Evolutionary conservation across 306 rosid genomes (phyloP).

Genomic region (Cyclanthera cordifolia): DNA sequence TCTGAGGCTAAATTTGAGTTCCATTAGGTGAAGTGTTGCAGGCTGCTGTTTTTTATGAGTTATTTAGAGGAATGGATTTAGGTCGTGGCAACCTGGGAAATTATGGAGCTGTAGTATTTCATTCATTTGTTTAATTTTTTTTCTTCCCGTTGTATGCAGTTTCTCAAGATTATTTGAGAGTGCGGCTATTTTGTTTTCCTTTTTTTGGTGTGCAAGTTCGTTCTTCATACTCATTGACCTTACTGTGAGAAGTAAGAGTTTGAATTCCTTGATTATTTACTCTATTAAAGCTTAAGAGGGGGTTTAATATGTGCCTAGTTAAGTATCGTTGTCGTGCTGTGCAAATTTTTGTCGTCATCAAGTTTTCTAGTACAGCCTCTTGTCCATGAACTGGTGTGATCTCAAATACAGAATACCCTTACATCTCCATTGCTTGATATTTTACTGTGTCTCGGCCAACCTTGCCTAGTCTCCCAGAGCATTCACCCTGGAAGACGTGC

Average conservation of each 20-base stretch:
- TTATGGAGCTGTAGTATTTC: background rate
- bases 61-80: slow-evolving; percentile 2
- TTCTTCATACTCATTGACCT: background rate
- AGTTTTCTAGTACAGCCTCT: slow-evolving; percentile 3
- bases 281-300: background rate
- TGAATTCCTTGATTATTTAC: background rate
- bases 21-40: slow-evolving; percentile 1
- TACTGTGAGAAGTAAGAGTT: background rate
- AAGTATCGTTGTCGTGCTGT: background rate
- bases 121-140: background rate
- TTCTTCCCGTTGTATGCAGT: background rate
- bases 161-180: background rate
- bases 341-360: background rate
- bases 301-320: background rate
- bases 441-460: background rate
- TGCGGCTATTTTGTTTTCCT: slow-evolving; percentile 7
- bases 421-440: slow-evolving; percentile 2
- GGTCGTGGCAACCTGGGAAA: background rate
- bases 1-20: slow-evolving; percentile 1
- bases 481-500: slow-evolving; percentile 5
- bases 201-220: background rate
- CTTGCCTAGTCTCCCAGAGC: background rate
- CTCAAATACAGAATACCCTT: background rate
- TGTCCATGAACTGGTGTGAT: background rate
- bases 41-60: background rate